Evolutionary conservation across 768 basidiomycete genomes (phyloP), one percentile per base, ranked within the genome.

Genomic region (Lanmaoa rubissima): DNA sequence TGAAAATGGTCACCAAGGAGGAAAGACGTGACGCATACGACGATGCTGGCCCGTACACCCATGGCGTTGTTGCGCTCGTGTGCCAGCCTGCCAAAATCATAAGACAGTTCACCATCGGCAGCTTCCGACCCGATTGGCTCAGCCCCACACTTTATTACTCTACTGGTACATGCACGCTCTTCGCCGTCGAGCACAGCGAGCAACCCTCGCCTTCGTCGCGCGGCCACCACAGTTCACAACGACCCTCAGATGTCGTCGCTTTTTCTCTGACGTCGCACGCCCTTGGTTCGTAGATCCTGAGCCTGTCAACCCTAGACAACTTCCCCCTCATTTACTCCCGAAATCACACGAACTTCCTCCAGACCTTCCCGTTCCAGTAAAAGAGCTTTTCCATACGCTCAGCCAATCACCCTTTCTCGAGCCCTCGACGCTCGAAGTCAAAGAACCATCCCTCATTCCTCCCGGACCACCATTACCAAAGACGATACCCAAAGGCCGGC

Each of bases 21-120:
- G 64, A 92, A 92, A 50, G 89, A 88, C 1, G 90, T 92, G 47
- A 83, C 78, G 68, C 82, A 88, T 57, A 92, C 83, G 57, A 91
- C 87, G 57, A 91, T 75, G 62, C 85, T 82, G 55, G 86, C 82
- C 60, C 91, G 84, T 53, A 90, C 75, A 60, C 87, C 89, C 81
- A 89, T 90, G 59, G 71, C 71, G 46, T 28, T 41, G 48, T 49
- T 8, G 48, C 34, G 26, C 43, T 57, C 60, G 60, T 57, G 57
- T 65, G 60, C 48, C 36, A 21, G 36, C 6, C 17, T 19, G 19
- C 13, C 46, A 21, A 48, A 48, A 49, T 66, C 62, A 70, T 64
- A 47, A 43, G 66, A 21, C 49, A 49, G 1, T 13, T 13, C 10
- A 9, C 16, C 11, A 13, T 39, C 66, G 66, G 66, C 53, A 60